Conservation (phyloP, 2,329 filamentous ascomycete genomes). For the Claviceps arundinis region DNA sequence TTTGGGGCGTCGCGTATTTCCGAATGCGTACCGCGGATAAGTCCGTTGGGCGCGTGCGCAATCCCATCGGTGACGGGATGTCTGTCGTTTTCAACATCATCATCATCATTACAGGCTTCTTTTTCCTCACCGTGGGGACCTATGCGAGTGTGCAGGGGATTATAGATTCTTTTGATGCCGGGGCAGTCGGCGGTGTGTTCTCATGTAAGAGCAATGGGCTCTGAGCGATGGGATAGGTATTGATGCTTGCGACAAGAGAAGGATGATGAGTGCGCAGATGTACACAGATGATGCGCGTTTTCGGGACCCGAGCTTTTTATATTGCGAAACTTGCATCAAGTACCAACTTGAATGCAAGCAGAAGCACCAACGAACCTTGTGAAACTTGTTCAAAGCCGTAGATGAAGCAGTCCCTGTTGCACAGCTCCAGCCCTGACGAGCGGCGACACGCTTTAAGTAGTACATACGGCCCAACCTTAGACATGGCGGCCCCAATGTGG, state of each 20-base stretch:
- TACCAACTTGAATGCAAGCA: too few relatives aligned
- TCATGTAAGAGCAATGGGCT: conserved; percentile 58
- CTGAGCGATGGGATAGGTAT: conserved; percentile 15
- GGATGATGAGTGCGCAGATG: neutral
- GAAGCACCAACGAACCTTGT: too few relatives aligned
- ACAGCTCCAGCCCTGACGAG: too few relatives aligned
- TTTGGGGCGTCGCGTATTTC: conserved; percentile 76
- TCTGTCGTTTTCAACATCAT: conserved; percentile 55
- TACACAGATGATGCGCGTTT: neutral
- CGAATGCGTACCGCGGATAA: conserved; percentile 57
- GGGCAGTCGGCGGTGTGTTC: conserved; percentile 58
- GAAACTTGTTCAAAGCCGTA: too few relatives aligned
- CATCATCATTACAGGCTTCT: conserved; percentile 62
- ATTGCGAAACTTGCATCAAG: too few relatives aligned
- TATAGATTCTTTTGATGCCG: conserved; percentile 54
- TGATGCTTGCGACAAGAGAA: neutral
- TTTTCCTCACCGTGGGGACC: conserved; percentile 71
- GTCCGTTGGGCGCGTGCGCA: conserved; percentile 37
- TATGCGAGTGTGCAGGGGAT: conserved; percentile 67
- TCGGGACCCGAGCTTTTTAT: too few relatives aligned
- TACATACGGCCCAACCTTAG: too few relatives aligned
- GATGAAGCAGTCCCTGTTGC: too few relatives aligned
- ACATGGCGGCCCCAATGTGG: too few relatives aligned
- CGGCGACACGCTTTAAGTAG: too few relatives aligned
- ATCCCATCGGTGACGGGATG: conserved; percentile 33